Base-by-base conservation (phyloP, 2,329 filamentous ascomycete genomes). In the Colletotrichum tropicale region DNA sequence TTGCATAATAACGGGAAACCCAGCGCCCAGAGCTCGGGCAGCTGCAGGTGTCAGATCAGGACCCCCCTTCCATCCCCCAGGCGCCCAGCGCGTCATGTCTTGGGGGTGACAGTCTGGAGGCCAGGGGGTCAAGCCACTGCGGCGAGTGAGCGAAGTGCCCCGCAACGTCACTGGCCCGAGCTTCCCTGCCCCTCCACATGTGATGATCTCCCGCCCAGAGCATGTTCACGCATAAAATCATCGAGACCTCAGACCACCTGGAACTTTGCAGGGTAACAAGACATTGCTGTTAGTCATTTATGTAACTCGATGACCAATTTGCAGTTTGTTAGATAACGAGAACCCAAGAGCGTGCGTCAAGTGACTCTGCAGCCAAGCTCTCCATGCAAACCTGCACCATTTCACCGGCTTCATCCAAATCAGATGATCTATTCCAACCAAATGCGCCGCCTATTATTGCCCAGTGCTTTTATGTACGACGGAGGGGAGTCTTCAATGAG, bases 401-500 rank as follows among this genome's bases (percentile, higher is more conserved):
- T 5, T 64, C 61, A 38, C 24, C 61, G 18, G 8, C 15, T 4
- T n/a, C 24, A 66, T 12, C 16, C n/a, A 62, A 52, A 34, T 21
- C 36, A 21, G 13, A 55, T 61, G 55, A 70, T 72, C 36, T 48
- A 74, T 73, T 74, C 64, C 52, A 65, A 56, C 67, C 64, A 69
- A 34, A 43, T 74, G 58, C 74, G 74, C 72, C 72, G 16, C 74
- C 74, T 24, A 43, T 68, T 69, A 38, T 52, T 62, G 26, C 67
- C 58, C 74, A 61, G 26, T 62, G 28, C 4, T 62, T 75, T 71
- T 66, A 66, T 75, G 32, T 76, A 76, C 66, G 60, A 76, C 66
- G 74, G 55, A 76, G 74, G 66, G 71, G 66, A 67, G 66, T 75
- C 74, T 71, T 66, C 74, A 76, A 55, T 75, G 52, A 75, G 74